Evolutionary conservation across 768 basidiomycete genomes (phyloP), one percentile per base, ranked within the genome.

Genomic region (Hortiboletus flavorubellus): DNA sequence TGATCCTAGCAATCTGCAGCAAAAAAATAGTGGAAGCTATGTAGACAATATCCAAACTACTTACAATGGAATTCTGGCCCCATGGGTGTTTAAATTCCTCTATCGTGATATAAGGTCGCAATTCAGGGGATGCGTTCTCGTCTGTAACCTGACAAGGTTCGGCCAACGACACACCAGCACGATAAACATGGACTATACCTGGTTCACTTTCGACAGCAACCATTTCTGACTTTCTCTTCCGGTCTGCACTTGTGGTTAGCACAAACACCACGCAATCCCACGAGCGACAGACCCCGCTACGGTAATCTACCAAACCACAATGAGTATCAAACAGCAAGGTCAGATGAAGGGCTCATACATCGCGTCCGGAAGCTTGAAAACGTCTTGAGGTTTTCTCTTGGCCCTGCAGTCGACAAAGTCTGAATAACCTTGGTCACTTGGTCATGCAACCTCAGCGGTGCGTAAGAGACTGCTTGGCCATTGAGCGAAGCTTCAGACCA

Each of bases 41-140:
- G 15, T 8, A n/a, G 30, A 44, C 8, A 51, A 21, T 2, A 43
- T 16, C 29, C 39, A 41, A 35, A 37, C 16, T 9, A 68, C 84
- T 55, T 66, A 88, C 85, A 57, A 91, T 84, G 49, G 81, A 80
- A 70, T 89, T 86, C 77, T 97, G 94, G 10, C 86, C 86, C 93
- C 93, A 94, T 3, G 82, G 72, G 68, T 94, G 92, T 46, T 73
- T 53, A 62, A 93, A 93, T 69, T 92, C 91, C 26, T 77, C 73
- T 54, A 93, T 70, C 7, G 80, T 79, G 62, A 96, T 89, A 15
- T 69, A 61, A 44, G 78, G 64, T 43, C 73, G 79, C 46, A 93
- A 72, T 33, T 77, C 75, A 40, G 81, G 68, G 5, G 84, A 79
- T 14, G 85, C 89, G 55, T 75, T 82, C 60, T 85, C 68, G 37